Base-by-base conservation (phyloP, 2,329 filamentous ascomycete genomes). In the Colletotrichum simmondsii region DNA sequence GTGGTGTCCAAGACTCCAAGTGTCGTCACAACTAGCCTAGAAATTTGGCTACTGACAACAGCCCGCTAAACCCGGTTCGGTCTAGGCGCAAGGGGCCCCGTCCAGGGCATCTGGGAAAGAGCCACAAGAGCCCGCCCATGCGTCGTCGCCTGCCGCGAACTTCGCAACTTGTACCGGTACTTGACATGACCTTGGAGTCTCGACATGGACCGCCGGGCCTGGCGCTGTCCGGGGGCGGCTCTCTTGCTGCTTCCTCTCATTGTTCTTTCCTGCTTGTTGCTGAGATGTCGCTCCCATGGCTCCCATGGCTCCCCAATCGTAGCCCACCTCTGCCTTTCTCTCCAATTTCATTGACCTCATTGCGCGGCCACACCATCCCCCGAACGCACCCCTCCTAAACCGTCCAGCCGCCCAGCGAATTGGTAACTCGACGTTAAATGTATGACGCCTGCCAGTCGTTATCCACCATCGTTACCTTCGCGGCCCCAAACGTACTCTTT, bases 371-470 rank as follows among this genome's bases (percentile, higher is more conserved):
- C 72, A 74, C 71, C 71, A 57, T 63, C 68, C 61, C 71, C 60
- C 42, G 42, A 57, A 71, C 35, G 59, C 71, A 62, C 61, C 68
- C 70, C 70, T 70, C 70, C 70, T 46, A 65, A 58, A 35, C 70
- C 61, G 59, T 30, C 68, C 67, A 63, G 52, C 53, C 58, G 68
- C 68, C 66, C 71, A 59, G 71, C 71, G 62, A 42, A 67, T 73
- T 72, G 71, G 68, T 73, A 73, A 72, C 67, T 62, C 49, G 61
- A 66, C 68, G 68, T 73, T 73, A 73, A 72, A 72, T 73, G 71
- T 73, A 73, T 73, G 71, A 73, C 71, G 71, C 71, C 68, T 72
- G 66, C 66, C 70, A 61, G 54, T 61, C 22, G 68, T 37, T 56
- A 60, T 72, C 49, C 56, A 52, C 70, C 70, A 32, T 65, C 35